Evolutionary conservation across 2,329 filamentous ascomycete genomes (phyloP).

Genomic region (Neofusicoccum laricinum): DNA sequence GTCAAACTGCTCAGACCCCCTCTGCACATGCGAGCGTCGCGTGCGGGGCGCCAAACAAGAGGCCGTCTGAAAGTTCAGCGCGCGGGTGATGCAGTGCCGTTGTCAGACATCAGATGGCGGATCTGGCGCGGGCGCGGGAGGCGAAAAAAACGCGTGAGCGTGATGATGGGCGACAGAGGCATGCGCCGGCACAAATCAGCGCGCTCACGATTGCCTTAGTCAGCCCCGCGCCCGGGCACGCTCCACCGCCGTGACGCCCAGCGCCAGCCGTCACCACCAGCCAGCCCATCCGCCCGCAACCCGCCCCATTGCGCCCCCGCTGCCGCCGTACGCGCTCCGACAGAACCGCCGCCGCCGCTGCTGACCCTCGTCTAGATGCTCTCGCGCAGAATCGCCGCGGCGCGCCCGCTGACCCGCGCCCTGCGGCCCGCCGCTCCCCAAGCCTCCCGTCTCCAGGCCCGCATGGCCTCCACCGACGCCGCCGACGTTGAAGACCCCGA

Average conservation of each 20-base stretch:
- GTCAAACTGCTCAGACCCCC: constrained; percentile 25
- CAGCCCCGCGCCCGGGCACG: not conserved
- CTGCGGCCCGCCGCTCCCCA: constrained; percentile 30
- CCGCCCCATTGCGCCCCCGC: constrained; percentile 10
- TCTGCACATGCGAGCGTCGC: constrained; percentile 16
- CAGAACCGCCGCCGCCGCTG: not conserved
- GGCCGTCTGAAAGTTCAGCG: constrained; percentile 24
- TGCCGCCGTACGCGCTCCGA: not conserved
- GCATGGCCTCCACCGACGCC: constrained; percentile 33
- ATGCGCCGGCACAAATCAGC: constrained; percentile 1
- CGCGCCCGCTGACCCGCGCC: constrained; percentile 39
- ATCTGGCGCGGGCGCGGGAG: constrained; percentile 27
- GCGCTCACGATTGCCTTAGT: not conserved
- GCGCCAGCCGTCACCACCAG: not conserved
- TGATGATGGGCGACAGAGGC: constrained; percentile 9
- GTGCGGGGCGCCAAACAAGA: constrained; percentile 16
- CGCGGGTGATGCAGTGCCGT: constrained; percentile 24
- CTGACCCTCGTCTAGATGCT: constrained; percentile 34
- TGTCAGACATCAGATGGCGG: constrained; percentile 30
- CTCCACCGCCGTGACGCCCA: constrained; percentile 2
- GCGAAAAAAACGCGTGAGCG: constrained; percentile 18
- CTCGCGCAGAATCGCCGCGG: constrained; percentile 39
- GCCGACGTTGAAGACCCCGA: constrained; percentile 63
- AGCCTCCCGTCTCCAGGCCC: constrained; percentile 35
- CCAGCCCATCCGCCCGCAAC: not conserved